These are phyloP conservation scores for Hygrophoropsis aurantiaca DNA, from an alignment of 768 basidiomycete genomes.

Conservation along the genomic window DNA sequence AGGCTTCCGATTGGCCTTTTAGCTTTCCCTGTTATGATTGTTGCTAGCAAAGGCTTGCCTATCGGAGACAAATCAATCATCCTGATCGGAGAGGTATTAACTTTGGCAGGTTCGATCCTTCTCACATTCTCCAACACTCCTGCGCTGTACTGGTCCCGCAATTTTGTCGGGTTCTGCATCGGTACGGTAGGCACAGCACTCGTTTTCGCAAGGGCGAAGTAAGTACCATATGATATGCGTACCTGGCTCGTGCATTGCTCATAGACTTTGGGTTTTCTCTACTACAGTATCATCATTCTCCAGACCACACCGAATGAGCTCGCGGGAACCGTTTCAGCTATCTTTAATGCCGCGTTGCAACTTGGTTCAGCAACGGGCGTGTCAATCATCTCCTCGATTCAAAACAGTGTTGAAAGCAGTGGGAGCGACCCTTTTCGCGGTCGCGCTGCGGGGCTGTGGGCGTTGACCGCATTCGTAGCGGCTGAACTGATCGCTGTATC, in stretches of 20 bases:
- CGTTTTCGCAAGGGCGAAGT: constrained; percentile 15
- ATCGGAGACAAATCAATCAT: constrained; percentile 35
- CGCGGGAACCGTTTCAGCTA: constrained; percentile 21
- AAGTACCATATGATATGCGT: constrained; percentile 2
- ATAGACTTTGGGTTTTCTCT: neutral
- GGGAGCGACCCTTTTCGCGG: constrained; percentile 7
- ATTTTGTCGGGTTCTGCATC: constrained; percentile 17
- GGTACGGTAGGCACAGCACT: constrained; percentile 14
- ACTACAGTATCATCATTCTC: constrained; percentile 15
- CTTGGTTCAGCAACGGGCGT: constrained; percentile 20
- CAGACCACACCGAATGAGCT: constrained; percentile 13
- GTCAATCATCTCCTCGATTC: constrained; percentile 18
- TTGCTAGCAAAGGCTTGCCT: constrained; percentile 25
- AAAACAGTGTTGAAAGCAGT: constrained; percentile 10
- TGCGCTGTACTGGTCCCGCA: constrained; percentile 16
- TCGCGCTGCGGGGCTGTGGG: constrained; percentile 18
- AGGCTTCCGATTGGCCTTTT: constrained; percentile 36
- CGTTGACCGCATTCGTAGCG: constrained; percentile 10
- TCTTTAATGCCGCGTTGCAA: constrained; percentile 23
- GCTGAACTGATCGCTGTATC: too few species aligned
- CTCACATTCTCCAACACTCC: constrained; percentile 31
- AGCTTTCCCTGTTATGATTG: constrained; percentile 30
- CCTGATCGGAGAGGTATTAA: constrained; percentile 32
- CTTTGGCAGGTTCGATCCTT: constrained; percentile 36
- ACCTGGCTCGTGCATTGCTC: neutral